phyloP scores from a whole-genome alignment of 140 eudicot genomes.

The Anethum foeniculum region DNA sequence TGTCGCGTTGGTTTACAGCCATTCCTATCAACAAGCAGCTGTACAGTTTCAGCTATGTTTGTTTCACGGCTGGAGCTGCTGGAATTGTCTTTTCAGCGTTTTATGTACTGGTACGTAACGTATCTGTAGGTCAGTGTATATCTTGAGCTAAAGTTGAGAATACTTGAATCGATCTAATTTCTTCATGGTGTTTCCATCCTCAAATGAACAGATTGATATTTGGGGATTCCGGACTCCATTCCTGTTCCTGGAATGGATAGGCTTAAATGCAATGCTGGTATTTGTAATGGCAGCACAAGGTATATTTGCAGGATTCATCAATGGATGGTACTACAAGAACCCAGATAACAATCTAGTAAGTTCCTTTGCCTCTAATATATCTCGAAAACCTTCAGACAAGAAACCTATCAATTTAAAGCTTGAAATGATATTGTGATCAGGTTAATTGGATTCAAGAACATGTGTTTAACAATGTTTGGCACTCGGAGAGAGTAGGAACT shows the following conservation, averaged over 20 bases:
- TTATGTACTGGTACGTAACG: constrained; percentile 55
- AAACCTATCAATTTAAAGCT: background rate
- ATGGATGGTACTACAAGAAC: constrained; percentile 79
- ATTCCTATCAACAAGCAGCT: constrained; percentile 97
- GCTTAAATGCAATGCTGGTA: constrained; percentile 93
- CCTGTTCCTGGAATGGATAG: constrained; percentile 83
- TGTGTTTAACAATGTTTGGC: constrained; percentile 70
- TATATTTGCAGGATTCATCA: constrained; percentile 72
- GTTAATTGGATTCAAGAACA: constrained; percentile 81
- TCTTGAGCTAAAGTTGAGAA: background rate
- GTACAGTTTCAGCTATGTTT: constrained; percentile 83
- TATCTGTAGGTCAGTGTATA: background rate
- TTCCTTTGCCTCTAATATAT: background rate
- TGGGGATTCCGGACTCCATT: constrained; percentile 75
- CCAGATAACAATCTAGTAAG: constrained; percentile 63
- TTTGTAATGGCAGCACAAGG: constrained; percentile 89
- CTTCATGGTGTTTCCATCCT: background rate
- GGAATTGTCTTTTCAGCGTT: constrained; percentile 74
- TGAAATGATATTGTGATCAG: constrained; percentile 23
- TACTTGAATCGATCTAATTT: background rate
- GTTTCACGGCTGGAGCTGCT: constrained; percentile 97
- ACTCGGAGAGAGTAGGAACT: constrained; percentile 69
- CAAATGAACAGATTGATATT: constrained; percentile 52
- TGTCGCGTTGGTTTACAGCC: constrained; percentile 35
- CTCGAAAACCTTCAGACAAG: too few relatives aligned